Percentiles rank a stretch among this genome's conserved stretches.
These are phyloP conservation scores for Posidonia australis DNA, from an alignment of 106 monocot genomes.

Conservation along the genomic window DNA sequence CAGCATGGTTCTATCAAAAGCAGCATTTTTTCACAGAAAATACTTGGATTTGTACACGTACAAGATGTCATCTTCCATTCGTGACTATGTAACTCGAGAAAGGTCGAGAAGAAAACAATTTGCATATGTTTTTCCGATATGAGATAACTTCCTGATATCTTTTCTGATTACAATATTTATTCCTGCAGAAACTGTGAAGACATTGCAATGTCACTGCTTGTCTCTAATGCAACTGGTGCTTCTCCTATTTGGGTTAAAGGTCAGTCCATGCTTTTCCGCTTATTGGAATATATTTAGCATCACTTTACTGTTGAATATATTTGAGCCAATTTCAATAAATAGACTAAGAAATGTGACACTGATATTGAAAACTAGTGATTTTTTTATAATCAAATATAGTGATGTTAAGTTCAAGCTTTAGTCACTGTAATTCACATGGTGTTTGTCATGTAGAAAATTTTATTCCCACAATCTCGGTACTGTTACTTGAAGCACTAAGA, in stretches of 20 bases:
- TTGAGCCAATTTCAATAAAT: background rate
- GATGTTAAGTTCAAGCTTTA: background rate
- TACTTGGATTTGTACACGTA: constrained; percentile 60
- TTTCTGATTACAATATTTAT: background rate
- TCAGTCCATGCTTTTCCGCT: constrained; percentile 1
- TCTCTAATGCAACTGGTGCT: constrained; percentile 46
- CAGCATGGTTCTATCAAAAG: constrained; percentile 81
- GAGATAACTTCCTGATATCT: background rate
- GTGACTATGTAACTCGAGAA: constrained; percentile 38
- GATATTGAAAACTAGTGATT: background rate
- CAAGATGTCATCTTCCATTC: constrained; percentile 53
- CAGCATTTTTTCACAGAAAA: constrained; percentile 75
- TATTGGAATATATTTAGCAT: background rate
- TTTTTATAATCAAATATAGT: background rate
- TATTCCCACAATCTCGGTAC: no score
- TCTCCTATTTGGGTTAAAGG: constrained; percentile 79
- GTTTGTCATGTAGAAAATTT: no score
- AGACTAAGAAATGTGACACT: background rate
- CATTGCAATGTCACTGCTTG: constrained; percentile 70
- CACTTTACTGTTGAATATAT: background rate
- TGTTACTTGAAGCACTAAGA: no score
- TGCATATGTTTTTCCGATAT: background rate
- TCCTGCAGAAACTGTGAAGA: constrained; percentile 58
- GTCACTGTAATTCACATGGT: no score
- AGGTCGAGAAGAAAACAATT: background rate